Base-by-base conservation (phyloP, 1,284 basidiomycete genomes). In the Sphagnurus paluster region DNA sequence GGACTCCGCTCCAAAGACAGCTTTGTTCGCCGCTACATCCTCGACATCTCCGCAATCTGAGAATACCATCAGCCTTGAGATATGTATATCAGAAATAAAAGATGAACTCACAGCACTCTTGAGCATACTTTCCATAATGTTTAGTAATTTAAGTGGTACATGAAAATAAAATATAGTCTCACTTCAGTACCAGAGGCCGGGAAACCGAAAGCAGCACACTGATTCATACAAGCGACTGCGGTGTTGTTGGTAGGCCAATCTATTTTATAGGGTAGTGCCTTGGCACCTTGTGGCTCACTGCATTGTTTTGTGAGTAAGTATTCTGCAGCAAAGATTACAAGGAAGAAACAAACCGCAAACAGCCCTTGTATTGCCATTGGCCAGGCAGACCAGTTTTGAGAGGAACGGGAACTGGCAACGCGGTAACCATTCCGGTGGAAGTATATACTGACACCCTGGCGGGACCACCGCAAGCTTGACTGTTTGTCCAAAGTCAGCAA, bases 361-460 rank as follows among this genome's bases (percentile, higher is more conserved):
- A 90, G 17, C 83, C 84, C 24, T 79, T 64, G 62, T 87, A 88
- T 28, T 64, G 36, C 78, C 79, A 90, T 37, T 77, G 62, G 11
- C 79, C 79, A 1, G 84, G 82, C 23, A 88, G 75, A 49, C 62
- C 70, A 0, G 73, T 76, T 10, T 69, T 81, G 56, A 79, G 73
- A 2, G 74, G 58, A 0, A 69, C 66, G 3, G 87, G 85, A 5
- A 88, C 75, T 1, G 87, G 78, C 16, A 81, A 64, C 6, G 70
- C 70, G 0, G 71, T 76, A 34, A 88, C 68, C 32, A 67, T 74
- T 3, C 68, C 69, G 0, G 64, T 75, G 0, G 75, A 68, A 0
- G 79, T 72, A 56, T 90, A 90, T 9, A 88, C 77, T 0, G 84
- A 87, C 35, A 90, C 60, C n/a, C 79, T 75, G 56, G 81, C 82